These are phyloP conservation scores for Epichloe glyceriae DNA, from an alignment of 2,329 filamentous ascomycete genomes.

Conservation along the genomic window DNA sequence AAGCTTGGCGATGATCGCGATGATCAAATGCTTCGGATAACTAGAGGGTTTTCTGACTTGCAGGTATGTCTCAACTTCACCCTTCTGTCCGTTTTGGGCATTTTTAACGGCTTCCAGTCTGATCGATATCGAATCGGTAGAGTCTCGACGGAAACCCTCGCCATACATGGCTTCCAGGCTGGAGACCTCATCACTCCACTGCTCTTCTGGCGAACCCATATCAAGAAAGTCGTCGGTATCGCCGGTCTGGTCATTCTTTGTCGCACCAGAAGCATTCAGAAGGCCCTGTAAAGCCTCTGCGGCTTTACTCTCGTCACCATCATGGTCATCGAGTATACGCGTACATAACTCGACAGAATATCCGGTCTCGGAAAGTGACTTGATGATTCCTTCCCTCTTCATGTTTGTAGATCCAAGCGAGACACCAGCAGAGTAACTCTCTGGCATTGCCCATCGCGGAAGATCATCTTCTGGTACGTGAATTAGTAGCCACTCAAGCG, in stretches of 20 bases:
- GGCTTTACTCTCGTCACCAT: conserved; percentile 61
- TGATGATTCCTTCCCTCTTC: conserved; percentile 68
- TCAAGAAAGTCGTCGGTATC: conserved; percentile 31
- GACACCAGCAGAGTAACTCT: conserved; percentile 82
- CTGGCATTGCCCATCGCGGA: conserved; percentile 83
- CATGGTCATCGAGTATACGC: conserved; percentile 57
- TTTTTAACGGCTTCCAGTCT: conserved; percentile 45
- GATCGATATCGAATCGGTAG: conserved; percentile 56
- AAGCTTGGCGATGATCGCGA: conserved; percentile 57
- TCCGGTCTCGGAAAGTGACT: conserved; percentile 67
- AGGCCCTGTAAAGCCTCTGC: conserved; percentile 64
- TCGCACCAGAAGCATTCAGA: conserved; percentile 15
- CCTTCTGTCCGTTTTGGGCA: conserved; percentile 34
- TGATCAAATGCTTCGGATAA: conserved; percentile 60
- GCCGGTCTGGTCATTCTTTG: conserved; percentile 4
- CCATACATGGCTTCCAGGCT: conserved; percentile 80
- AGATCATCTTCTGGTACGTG: conserved; percentile 95
- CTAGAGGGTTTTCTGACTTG: conserved; percentile 59
- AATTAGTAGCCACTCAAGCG: conserved; percentile 89
- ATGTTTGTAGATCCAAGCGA: conserved; percentile 74
- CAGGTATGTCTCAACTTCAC: conserved; percentile 39
- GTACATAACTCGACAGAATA: conserved; percentile 78
- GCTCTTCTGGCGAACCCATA: conserved; percentile 41
- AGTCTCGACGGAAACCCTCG: conserved; percentile 51
- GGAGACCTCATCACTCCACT: conserved; percentile 76